Evolutionary conservation across 75 land plant species (phyloP).

Genomic region (Adiantum capillusveneris): DNA sequence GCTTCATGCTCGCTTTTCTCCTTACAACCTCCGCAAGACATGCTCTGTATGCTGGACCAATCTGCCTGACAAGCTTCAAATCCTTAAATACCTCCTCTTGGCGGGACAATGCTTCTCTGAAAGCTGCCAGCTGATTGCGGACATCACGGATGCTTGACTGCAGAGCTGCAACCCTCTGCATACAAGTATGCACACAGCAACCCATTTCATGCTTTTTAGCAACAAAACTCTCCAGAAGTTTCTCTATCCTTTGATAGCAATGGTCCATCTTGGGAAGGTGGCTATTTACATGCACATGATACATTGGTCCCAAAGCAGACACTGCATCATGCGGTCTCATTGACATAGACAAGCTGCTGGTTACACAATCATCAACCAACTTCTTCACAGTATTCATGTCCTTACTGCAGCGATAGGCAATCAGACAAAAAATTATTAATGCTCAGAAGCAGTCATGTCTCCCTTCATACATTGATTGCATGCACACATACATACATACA

Average conservation of each 20-base stretch:
- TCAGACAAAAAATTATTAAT: too few species aligned
- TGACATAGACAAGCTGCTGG: conserved; percentile 52
- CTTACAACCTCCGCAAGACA: conserved; percentile 95
- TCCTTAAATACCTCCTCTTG: conserved; percentile 63
- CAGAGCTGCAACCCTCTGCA: conserved; percentile 75
- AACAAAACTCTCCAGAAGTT: conserved; percentile 51
- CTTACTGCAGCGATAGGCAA: conserved; percentile 80
- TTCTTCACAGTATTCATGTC: conserved; percentile 88
- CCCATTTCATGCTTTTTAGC: conserved; percentile 82
- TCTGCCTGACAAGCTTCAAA: conserved; percentile 61
- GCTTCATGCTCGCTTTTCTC: conserved; percentile 79
- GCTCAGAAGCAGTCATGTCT: too few species aligned
- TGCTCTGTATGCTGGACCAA: conserved; percentile 79
- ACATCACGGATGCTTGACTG: conserved; percentile 64
- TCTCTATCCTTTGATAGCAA: conserved; percentile 45
- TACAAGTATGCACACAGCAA: conserved; percentile 57
- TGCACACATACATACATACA: too few species aligned
- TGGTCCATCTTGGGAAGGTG: conserved; percentile 73
- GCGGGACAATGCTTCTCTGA: conserved; percentile 76
- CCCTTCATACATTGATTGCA: too few species aligned
- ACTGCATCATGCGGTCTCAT: conserved; percentile 97
- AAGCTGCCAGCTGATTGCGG: conserved; percentile 63
- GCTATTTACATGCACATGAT: conserved; percentile 81
- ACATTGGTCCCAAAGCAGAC: conserved; percentile 95
- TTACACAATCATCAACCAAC: conserved; percentile 68